A percentile compares a stretch with the other conserved stretches of the same genome.
These are phyloP conservation scores for Mesotaenium endlicherianum DNA, from an alignment of 139 green algal species.

Conservation along the genomic window DNA sequence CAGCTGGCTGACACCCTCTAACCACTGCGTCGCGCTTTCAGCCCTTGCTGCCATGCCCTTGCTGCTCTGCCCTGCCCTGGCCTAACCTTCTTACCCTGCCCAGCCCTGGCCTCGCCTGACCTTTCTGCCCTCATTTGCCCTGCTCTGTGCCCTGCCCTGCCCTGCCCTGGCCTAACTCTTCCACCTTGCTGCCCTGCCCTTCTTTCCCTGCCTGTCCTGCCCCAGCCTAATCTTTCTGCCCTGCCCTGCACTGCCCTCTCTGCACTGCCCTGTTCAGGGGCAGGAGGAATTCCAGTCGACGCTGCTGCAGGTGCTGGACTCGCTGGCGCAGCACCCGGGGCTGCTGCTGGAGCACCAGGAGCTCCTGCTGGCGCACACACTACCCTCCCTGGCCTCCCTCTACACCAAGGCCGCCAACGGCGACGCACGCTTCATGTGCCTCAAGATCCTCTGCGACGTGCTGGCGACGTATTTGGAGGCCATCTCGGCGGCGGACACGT, in stretches of 20 bases:
- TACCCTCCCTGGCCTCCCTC: slow-evolving; percentile 72
- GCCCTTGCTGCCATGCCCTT: too few relatives aligned
- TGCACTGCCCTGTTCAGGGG: background rate
- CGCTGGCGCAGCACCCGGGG: slow-evolving; percentile 63
- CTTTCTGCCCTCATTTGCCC: too few relatives aligned
- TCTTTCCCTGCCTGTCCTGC: background rate
- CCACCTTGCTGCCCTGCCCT: background rate
- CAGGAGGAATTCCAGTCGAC: slow-evolving; percentile 63
- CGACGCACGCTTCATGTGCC: slow-evolving; percentile 80
- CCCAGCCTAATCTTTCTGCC: background rate
- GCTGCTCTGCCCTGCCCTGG: too few relatives aligned
- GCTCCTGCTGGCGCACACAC: slow-evolving; percentile 59
- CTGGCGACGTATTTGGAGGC: slow-evolving; percentile 50
- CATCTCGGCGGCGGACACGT: background rate
- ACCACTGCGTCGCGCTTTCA: too few relatives aligned
- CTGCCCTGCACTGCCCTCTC: background rate
- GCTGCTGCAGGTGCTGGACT: slow-evolving; percentile 73
- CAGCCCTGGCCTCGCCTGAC: too few relatives aligned
- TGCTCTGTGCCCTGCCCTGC: background rate
- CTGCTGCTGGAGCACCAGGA: slow-evolving; percentile 63
- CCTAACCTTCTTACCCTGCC: too few relatives aligned
- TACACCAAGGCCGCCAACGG: slow-evolving; percentile 44
- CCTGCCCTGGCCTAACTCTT: background rate
- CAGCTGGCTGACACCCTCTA: too few relatives aligned
- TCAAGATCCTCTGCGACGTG: slow-evolving; percentile 81